Percentiles rank a stretch among this genome's conserved stretches.
Conservation (phyloP, 2,329 filamentous ascomycete genomes). For the Monilinia laxa region DNA sequence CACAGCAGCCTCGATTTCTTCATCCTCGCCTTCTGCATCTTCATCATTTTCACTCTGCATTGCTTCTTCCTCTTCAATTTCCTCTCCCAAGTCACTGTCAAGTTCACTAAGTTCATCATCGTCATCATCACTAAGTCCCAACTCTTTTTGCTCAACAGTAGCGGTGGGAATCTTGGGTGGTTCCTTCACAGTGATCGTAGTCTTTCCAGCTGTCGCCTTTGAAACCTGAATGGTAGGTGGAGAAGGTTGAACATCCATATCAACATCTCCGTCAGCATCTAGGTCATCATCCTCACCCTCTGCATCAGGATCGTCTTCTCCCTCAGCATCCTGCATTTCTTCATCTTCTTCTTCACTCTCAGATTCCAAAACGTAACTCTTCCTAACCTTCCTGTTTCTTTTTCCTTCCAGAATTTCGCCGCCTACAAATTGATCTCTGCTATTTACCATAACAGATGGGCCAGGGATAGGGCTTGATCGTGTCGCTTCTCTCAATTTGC, state of each 20-base stretch:
- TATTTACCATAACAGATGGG: constrained; percentile 27
- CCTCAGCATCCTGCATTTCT: constrained; percentile 45
- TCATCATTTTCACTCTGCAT: constrained; percentile 42
- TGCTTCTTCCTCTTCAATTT: constrained; percentile 52
- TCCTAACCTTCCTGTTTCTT: constrained; percentile 39
- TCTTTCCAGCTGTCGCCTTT: constrained; percentile 32
- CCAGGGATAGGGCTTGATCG: constrained; percentile 31
- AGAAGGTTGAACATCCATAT: constrained; percentile 39
- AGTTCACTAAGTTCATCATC: constrained; percentile 42
- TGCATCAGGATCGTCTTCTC: constrained; percentile 41
- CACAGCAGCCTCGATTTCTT: constrained; percentile 44
- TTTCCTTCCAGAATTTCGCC: constrained; percentile 40
- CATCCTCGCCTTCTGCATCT: constrained; percentile 49
- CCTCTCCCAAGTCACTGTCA: constrained; percentile 43
- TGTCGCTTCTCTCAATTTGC: constrained; percentile 40
- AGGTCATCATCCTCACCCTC: constrained; percentile 46
- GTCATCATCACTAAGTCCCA: constrained; percentile 40
- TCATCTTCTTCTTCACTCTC: constrained; percentile 44
- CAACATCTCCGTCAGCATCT: constrained; percentile 47
- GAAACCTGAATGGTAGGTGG: constrained; percentile 39
- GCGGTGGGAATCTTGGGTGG: constrained; percentile 30
- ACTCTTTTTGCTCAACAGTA: constrained; percentile 39
- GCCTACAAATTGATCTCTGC: constrained; percentile 35
- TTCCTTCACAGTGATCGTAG: constrained; percentile 36
- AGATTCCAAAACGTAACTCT: constrained; percentile 48